phyloP scores from a whole-genome alignment of 768 basidiomycete genomes.

The Agrocybe praecox region DNA sequence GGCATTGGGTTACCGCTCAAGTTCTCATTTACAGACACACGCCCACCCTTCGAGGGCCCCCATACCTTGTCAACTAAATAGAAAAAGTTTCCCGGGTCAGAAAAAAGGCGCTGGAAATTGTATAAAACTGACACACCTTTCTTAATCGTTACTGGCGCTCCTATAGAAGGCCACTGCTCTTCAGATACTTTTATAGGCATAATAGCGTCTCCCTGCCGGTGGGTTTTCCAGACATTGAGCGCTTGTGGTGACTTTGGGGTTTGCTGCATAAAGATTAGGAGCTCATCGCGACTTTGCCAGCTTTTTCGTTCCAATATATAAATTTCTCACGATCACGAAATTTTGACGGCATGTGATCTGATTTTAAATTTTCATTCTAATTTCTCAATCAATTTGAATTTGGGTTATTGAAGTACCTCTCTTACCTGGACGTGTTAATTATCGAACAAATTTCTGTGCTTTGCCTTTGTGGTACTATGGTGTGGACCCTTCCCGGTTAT shows the following conservation, averaged over 20 bases:
- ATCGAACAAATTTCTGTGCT: too few species aligned
- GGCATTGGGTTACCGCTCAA: not conserved
- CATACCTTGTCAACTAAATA: not conserved
- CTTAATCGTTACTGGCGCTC: not conserved
- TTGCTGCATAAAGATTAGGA: not conserved
- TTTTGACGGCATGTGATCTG: not conserved
- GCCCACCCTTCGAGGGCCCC: not conserved
- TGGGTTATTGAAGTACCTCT: too few species aligned
- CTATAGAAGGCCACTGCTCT: not conserved
- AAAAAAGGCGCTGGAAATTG: not conserved
- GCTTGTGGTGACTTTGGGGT: not conserved
- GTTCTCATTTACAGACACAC: not conserved
- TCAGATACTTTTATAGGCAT: not conserved
- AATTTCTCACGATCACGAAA: not conserved
- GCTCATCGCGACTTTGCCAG: not conserved
- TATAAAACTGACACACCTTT: not conserved
- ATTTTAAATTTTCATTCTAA: not conserved
- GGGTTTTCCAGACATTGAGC: not conserved
- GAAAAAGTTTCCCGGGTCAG: not conserved
- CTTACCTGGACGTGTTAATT: too few species aligned
- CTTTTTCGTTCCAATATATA: not conserved
- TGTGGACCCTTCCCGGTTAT: too few species aligned
- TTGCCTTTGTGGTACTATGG: too few species aligned
- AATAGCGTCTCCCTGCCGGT: not conserved
- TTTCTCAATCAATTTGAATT: too few species aligned